phyloP scores from a whole-genome alignment of 495 filamentous ascomycete species.

The Hyaloscypha variabilis region DNA sequence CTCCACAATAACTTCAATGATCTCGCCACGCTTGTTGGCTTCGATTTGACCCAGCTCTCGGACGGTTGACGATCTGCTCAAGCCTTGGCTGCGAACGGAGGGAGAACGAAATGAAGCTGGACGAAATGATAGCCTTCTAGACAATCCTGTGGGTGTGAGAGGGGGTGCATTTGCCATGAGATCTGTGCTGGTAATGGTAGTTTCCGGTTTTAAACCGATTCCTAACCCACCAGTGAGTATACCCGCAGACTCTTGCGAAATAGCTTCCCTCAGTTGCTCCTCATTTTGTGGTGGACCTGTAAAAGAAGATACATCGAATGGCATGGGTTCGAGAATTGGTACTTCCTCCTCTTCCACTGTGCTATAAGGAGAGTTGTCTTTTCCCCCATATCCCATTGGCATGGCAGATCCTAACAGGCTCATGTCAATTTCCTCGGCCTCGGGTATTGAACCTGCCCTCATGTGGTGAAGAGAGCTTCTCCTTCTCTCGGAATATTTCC shows the following conservation, averaged over 20 bases:
- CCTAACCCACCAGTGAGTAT: slow-evolving; percentile 53
- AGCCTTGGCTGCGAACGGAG: slow-evolving; percentile 29
- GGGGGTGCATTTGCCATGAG: slow-evolving; percentile 40
- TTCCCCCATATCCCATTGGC: slow-evolving; percentile 20
- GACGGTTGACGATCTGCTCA: slow-evolving; percentile 38
- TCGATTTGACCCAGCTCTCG: slow-evolving; percentile 49
- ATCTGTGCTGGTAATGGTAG: slow-evolving; percentile 42
- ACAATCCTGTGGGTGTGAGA: slow-evolving; percentile 31
- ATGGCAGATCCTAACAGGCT: slow-evolving; percentile 23
- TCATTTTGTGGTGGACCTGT: slow-evolving; percentile 27
- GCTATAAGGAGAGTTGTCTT: slow-evolving; percentile 21
- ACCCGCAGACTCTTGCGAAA: slow-evolving; percentile 41
- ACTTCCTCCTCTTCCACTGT: slow-evolving; percentile 25
- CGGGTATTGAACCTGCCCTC: slow-evolving; percentile 26
- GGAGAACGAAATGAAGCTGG: slow-evolving; percentile 12
- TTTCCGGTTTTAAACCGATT: slow-evolving; percentile 42
- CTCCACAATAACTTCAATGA: slow-evolving; percentile 53
- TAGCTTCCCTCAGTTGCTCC: slow-evolving; percentile 19
- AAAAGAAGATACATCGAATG: slow-evolving; percentile 28
- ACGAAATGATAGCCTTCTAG: slow-evolving; percentile 28
- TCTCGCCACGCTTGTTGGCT: slow-evolving; percentile 52
- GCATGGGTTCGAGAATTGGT: slow-evolving; percentile 14
- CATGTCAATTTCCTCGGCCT: slow-evolving; percentile 32
- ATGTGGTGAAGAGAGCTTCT: slow-evolving; percentile 19
- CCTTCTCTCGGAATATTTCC: slow-evolving; percentile 17